A percentile compares a stretch with the other conserved stretches of the same genome.
Conservation (phyloP, 2,329 filamentous ascomycete genomes). For the Diaporthe ampelina region DNA sequence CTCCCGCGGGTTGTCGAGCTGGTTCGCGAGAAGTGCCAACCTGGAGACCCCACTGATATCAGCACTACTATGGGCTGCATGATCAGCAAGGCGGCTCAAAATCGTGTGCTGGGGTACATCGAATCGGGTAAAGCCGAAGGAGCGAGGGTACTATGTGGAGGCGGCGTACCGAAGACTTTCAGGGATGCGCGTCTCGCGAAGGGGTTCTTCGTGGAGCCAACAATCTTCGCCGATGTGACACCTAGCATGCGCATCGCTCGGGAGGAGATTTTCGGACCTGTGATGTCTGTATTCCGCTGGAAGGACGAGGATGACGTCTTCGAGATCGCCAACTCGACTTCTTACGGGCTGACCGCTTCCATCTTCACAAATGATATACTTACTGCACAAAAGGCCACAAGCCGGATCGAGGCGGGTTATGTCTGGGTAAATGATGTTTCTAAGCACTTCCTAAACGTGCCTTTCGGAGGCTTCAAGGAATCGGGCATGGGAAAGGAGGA, state of each 20-base stretch:
- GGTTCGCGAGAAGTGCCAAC: background rate
- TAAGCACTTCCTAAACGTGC: slow-evolving; percentile 4
- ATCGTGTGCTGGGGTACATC: slow-evolving; percentile 16
- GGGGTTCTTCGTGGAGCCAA: slow-evolving; percentile 26
- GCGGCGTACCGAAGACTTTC: background rate
- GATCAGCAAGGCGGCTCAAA: slow-evolving; percentile 13
- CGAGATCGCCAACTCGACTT: slow-evolving; percentile 2
- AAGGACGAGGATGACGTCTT: slow-evolving; percentile 3
- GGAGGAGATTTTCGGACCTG: slow-evolving; percentile 33
- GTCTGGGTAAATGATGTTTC: slow-evolving; percentile 22
- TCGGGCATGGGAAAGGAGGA: slow-evolving; percentile 29
- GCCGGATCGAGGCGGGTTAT: background rate
- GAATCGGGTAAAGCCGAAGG: slow-evolving; percentile 12
- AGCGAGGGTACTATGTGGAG: background rate
- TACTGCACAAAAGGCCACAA: background rate
- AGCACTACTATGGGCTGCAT: slow-evolving; percentile 17
- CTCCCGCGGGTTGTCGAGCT: slow-evolving; percentile 12
- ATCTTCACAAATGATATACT: slow-evolving; percentile 23
- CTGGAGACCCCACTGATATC: background rate
- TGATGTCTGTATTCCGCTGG: slow-evolving; percentile 7
- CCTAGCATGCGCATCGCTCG: slow-evolving; percentile 22
- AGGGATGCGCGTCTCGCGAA: background rate
- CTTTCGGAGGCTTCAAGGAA: slow-evolving; percentile 8
- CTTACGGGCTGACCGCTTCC: slow-evolving; percentile 18
- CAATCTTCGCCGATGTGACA: slow-evolving; percentile 21